Evolutionary conservation across 345 rosid species (phyloP), one percentile per base, ranked within the genome.

Genomic region (Camelina hispida): DNA sequence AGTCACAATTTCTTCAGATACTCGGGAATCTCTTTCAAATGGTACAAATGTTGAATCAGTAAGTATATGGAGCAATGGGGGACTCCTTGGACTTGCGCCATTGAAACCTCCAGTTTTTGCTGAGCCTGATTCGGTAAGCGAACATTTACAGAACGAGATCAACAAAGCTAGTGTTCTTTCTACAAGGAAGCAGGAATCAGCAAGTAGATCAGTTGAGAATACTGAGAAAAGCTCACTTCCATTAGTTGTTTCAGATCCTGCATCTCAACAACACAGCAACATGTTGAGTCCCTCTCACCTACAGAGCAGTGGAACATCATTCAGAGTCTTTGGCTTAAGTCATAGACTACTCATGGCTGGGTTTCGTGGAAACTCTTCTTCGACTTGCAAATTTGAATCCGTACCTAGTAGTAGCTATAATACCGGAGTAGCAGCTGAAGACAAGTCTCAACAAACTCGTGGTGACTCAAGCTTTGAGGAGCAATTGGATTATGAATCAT

Each of bases 61-160:
- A 47, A 79, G 81, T 38, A 78, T 91, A 77, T 95, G 99, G 99
- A 95, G 97, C 72, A 95, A 95, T 68, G 97, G 99, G 28, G 86
- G 96, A 52, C 85, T 95, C 56, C 82, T 95, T 58, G 99, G 99
- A 66, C 97, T 91, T 69, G 79, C 85, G 54, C 99, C 99, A 53
- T 88, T 93, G 47, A 95, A 90, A 69, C 99, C 99, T 77, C 93
- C 96, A 71, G 96, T 84, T 80, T 89, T 91, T 79, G 80, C 91
- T 68, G 78, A 52, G 72, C 81, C 93, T 66, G 85, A 34, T 43
- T 63, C 79, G 43, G 62, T 30, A 38, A 69, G 64, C 73, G 75
- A 69, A 65, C 78, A 79, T 72, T 47, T 62, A 69, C 55, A 57
- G 46, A 47, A 73, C 11, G 62, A 72, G 79, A 77, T 56, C 72